Conservation (phyloP, 2,329 filamentous ascomycete genomes). For the Trichoderma koningii region DNA sequence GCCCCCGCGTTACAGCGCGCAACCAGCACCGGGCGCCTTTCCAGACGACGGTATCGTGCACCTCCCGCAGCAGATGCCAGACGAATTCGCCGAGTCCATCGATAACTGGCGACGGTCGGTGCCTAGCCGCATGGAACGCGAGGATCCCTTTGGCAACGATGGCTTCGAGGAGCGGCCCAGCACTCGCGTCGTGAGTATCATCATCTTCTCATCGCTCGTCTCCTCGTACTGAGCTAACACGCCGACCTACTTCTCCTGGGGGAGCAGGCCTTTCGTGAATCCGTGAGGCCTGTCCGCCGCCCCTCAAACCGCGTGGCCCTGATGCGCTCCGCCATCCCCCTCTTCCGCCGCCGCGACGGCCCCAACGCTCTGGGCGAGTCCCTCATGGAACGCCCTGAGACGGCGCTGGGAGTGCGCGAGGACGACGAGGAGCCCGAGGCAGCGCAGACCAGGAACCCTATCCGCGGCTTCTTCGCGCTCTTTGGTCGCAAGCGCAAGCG, state of each 20-base stretch:
- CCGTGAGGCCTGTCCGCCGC: conserved; percentile 25
- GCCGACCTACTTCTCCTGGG: background rate
- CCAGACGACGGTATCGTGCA: no score
- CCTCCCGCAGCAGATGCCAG: background rate
- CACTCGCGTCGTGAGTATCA: conserved; percentile 37
- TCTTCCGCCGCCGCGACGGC: conserved; percentile 31
- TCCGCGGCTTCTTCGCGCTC: conserved; percentile 32
- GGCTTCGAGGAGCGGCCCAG: conserved; percentile 38
- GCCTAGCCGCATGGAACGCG: conserved; percentile 41
- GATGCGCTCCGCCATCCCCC: conserved; percentile 35
- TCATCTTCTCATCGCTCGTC: no score
- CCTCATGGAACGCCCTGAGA: conserved; percentile 27
- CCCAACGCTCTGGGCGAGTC: background rate
- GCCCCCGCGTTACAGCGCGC: no score
- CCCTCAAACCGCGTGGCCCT: conserved; percentile 37
- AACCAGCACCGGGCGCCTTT: no score
- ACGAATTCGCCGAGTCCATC: conserved; percentile 32
- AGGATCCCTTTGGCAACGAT: conserved; percentile 42
- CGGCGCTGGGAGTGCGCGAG: conserved; percentile 25
- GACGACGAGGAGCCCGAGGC: conserved; percentile 20
- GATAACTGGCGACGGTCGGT: conserved; percentile 42
- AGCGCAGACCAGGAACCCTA: conserved; percentile 23
- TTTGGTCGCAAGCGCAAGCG: conserved; percentile 37
- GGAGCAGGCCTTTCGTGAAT: conserved; percentile 23
- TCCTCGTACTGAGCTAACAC: background rate